Percentiles rank a stretch among this genome's conserved stretches.
Evolutionary conservation across 2,329 filamentous ascomycete species (phyloP).

Genomic region (Venturia effusa): DNA sequence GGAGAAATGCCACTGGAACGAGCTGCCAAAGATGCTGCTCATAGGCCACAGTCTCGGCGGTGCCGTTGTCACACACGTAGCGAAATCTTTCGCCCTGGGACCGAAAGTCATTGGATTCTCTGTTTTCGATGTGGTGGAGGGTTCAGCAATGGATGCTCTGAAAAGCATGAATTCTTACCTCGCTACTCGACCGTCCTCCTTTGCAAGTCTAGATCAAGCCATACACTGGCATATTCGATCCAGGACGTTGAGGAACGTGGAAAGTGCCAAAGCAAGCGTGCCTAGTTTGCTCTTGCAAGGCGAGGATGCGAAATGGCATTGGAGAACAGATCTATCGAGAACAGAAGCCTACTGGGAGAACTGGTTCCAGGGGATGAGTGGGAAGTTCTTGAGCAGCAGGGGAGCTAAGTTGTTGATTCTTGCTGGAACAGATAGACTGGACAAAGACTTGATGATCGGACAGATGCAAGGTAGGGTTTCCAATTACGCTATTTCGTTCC

Average conservation of each 20-base stretch:
- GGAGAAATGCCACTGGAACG: conserved; percentile 58
- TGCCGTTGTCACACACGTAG: conserved; percentile 78
- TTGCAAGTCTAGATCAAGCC: conserved; percentile 64
- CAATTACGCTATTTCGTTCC: background rate
- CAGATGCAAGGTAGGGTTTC: conserved; percentile 78
- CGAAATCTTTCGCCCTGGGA: conserved; percentile 55
- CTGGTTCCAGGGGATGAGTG: conserved; percentile 83
- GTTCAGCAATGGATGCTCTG: conserved; percentile 88
- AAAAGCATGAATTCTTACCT: conserved; percentile 92
- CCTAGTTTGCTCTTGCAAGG: conserved; percentile 57
- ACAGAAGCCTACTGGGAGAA: conserved; percentile 90
- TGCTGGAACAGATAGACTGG: conserved; percentile 79
- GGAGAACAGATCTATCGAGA: conserved; percentile 72
- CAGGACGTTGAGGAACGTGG: conserved; percentile 71
- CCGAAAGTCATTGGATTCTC: conserved; percentile 68
- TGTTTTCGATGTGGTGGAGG: conserved; percentile 89
- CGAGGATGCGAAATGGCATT: conserved; percentile 48
- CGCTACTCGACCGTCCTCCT: conserved; percentile 66
- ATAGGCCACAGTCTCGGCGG: conserved; percentile 91
- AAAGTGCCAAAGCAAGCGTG: conserved; percentile 79
- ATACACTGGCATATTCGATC: conserved; percentile 93
- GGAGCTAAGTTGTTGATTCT: conserved; percentile 79
- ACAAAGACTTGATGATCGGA: conserved; percentile 87
- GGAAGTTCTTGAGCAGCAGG: conserved; percentile 71
- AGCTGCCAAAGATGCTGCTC: conserved; percentile 64